Conservation (phyloP, 495 filamentous ascomycete species). For the Cenococcum geophilum region DNA sequence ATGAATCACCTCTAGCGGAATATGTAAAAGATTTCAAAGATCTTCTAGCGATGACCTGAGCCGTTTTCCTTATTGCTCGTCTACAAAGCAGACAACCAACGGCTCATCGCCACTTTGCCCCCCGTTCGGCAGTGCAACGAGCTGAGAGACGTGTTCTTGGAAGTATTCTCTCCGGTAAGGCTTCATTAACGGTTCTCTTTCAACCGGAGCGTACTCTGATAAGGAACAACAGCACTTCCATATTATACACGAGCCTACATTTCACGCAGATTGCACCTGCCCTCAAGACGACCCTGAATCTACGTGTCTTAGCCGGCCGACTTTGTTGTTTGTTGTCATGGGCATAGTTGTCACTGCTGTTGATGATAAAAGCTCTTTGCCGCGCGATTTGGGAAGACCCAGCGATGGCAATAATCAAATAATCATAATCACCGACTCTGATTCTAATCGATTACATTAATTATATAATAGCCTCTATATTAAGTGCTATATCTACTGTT, state of each 20-base stretch:
- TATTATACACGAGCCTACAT: conserved; percentile 47
- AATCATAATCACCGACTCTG: neutral
- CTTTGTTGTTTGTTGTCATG: conserved; percentile 44
- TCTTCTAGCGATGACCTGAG: neutral
- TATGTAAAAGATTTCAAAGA: neutral
- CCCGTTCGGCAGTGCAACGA: conserved; percentile 7
- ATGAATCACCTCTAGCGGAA: neutral
- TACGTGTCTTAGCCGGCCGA: conserved; percentile 42
- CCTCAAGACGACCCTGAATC: conserved; percentile 43
- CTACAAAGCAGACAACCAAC: neutral
- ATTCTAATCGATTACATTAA: neutral
- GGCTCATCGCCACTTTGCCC: neutral
- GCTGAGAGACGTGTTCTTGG: conserved; percentile 12
- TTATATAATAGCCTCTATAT: neutral
- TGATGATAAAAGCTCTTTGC: conserved; percentile 43
- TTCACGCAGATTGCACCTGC: conserved; percentile 45
- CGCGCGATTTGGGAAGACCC: conserved; percentile 43
- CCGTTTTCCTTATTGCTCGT: neutral
- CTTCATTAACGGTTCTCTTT: neutral
- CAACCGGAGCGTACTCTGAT: neutral
- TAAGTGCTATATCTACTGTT: neutral
- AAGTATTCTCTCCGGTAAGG: conserved; percentile 12
- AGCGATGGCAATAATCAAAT: neutral
- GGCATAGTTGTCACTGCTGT: conserved; percentile 44
- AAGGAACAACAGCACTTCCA: conserved; percentile 15